Percentiles rank a stretch among this genome's conserved stretches.
Conservation (phyloP, 768 basidiomycete genomes). For the Xanthoconium purpureum region DNA sequence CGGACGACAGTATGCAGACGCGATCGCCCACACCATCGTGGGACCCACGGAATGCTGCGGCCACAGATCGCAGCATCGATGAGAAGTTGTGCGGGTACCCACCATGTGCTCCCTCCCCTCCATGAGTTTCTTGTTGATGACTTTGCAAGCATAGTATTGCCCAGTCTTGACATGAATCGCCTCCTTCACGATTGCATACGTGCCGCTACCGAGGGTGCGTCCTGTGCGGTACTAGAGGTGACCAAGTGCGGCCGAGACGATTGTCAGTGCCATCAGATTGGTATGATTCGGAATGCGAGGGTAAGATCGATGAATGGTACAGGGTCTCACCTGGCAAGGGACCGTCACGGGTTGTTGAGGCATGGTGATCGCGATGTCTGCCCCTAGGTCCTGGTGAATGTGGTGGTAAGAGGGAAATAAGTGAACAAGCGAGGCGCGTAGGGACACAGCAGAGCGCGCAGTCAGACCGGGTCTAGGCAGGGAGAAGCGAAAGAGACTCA, state of each 20-base stretch:
- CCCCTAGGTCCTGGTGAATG: conserved; percentile 15
- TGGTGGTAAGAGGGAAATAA: conserved; percentile 5
- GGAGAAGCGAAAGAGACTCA: background rate
- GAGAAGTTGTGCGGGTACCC: conserved; percentile 22
- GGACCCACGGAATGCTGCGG: background rate
- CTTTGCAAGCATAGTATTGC: conserved; percentile 98
- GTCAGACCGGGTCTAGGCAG: conserved; percentile 9
- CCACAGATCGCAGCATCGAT: conserved; percentile 9
- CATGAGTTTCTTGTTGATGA: conserved; percentile 99
- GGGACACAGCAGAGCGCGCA: conserved; percentile 14
- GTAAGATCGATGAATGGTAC: background rate
- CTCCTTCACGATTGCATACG: conserved; percentile 94
- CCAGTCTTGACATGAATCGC: conserved; percentile 91
- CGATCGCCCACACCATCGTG: conserved; percentile 2
- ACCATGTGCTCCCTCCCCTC: conserved; percentile 98
- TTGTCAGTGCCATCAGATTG: conserved; percentile 6
- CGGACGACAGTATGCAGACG: background rate
- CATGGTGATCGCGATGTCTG: conserved; percentile 22
- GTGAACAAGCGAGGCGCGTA: conserved; percentile 10
- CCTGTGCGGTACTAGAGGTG: conserved; percentile 74
- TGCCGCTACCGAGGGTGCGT: conserved; percentile 85
- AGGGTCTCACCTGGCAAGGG: conserved; percentile 43
- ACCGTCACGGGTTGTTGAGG: conserved; percentile 37
- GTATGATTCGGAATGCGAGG: background rate
- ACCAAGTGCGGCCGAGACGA: background rate